phyloP scores from a whole-genome alignment of 768 basidiomycete species.

The Lyophyllum atratum region DNA sequence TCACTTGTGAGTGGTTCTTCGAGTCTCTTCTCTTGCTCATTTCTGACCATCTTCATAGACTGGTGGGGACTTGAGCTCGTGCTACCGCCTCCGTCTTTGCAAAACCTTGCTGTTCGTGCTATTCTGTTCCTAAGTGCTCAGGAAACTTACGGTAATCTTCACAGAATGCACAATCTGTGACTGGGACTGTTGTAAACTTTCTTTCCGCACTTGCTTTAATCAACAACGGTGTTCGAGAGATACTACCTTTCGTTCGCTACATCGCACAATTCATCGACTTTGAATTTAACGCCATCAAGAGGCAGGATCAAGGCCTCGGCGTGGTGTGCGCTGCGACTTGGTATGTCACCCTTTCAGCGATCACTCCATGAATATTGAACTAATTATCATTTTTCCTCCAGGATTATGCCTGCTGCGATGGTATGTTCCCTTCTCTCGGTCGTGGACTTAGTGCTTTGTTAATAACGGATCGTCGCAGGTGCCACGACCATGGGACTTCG shows the following conservation, averaged over 20 bases:
- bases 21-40: background rate
- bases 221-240: conserved; percentile 76
- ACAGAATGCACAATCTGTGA: conserved; percentile 61
- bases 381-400: conserved; percentile 21
- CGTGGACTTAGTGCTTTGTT: background rate
- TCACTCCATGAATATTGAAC: background rate
- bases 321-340: conserved; percentile 92
- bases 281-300: conserved; percentile 68
- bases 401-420: conserved; percentile 81
- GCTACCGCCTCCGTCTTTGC: conserved; percentile 71
- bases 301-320: conserved; percentile 67
- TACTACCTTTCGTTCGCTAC: conserved; percentile 84
- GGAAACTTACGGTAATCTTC: background rate
- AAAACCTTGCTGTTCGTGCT: conserved; percentile 49
- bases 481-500: conserved; percentile 81
- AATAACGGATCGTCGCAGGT: conserved; percentile 35
- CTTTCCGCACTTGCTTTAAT: conserved; percentile 71
- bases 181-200: conserved; percentile 68
- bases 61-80: conserved; percentile 90
- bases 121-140: background rate
- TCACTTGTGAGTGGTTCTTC: conserved; percentile 63
- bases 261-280: conserved; percentile 77
- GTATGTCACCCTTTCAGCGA: conserved; percentile 34
- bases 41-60: conserved; percentile 44
- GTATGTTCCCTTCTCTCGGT: conserved; percentile 25